phyloP scores from a whole-genome alignment of 163 green algal species.

The Smithsoniella earleae region DNA sequence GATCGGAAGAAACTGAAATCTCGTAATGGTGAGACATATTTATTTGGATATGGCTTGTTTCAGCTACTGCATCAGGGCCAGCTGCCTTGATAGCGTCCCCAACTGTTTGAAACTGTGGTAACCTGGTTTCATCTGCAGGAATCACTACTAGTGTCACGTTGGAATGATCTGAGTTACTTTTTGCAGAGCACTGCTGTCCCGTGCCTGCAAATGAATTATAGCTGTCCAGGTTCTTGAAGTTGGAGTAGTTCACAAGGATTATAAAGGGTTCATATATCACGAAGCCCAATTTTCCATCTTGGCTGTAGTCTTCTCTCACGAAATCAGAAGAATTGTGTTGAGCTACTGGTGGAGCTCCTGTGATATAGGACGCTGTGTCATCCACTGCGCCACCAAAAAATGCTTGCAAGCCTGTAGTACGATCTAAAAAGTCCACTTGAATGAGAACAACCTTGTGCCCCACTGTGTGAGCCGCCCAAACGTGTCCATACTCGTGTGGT shows the following conservation, averaged over 20 bases:
- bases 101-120: not conserved
- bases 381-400: not conserved
- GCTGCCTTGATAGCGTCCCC: not conserved
- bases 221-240: not conserved
- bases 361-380: no score
- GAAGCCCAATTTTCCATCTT: conserved; percentile 17
- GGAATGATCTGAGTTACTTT: no score
- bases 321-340: not conserved
- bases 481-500: conserved; percentile 27
- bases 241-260: not conserved
- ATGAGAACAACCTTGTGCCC: conserved; percentile 2
- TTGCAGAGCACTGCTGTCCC: not conserved
- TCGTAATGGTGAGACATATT: not conserved
- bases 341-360: not conserved
- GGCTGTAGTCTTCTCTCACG: not conserved
- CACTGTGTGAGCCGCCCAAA: conserved; percentile 4
- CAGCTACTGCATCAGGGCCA: not conserved
- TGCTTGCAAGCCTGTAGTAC: not conserved
- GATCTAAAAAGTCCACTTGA: conserved; percentile 21
- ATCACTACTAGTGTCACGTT: no score
- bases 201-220: conserved; percentile 11
- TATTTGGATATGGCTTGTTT: conserved; percentile 9
- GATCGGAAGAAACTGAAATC: not conserved
- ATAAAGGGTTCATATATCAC: conserved; percentile 13
- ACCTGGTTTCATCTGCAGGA: not conserved